A percentile compares a stretch with the other conserved stretches of the same genome.
These are phyloP conservation scores for Grifola frondosa DNA, from an alignment of 1,284 basidiomycete genomes.

Conservation along the genomic window DNA sequence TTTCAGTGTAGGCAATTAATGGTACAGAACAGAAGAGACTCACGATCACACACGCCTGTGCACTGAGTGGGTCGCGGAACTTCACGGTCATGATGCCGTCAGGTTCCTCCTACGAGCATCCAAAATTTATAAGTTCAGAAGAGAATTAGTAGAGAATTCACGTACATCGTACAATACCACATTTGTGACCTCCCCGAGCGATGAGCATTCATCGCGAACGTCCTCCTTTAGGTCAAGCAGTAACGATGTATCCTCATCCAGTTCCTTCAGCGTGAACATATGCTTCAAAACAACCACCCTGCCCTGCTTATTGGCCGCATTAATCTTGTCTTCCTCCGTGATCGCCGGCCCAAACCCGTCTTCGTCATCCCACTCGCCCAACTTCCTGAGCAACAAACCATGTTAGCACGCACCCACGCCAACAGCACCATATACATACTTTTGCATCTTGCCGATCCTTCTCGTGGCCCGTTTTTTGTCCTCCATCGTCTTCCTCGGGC, in stretches of 20 bases:
- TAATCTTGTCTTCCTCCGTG: conserved; percentile 50
- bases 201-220: conserved; percentile 91
- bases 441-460: conserved; percentile 87
- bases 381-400: conserved; percentile 51
- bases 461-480: conserved; percentile 81
- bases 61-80: conserved; percentile 85
- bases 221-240: conserved; percentile 95
- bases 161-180: conserved; percentile 95
- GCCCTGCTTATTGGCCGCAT: conserved; percentile 53
- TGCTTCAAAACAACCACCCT: conserved; percentile 90
- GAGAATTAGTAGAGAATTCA: conserved; percentile 16
- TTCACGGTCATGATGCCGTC: conserved; percentile 97
- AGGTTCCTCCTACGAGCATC: conserved; percentile 70
- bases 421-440: conserved; percentile 47
- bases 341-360: conserved; percentile 77
- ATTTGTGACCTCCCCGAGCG: conserved; percentile 93
- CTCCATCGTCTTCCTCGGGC: conserved; percentile 64
- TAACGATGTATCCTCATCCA: conserved; percentile 85
- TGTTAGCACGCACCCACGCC: not conserved
- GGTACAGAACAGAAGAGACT: conserved; percentile 31
- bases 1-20: conserved; percentile 1
- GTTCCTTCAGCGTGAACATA: conserved; percentile 90
- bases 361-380: conserved; percentile 85
- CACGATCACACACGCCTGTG: conserved; percentile 86
- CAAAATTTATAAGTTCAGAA: conserved; percentile 6